A percentile compares a stretch with the other conserved stretches of the same genome.
Conservation (phyloP, 176 grass and related monocot species). For the Thalia dealbata region DNA sequence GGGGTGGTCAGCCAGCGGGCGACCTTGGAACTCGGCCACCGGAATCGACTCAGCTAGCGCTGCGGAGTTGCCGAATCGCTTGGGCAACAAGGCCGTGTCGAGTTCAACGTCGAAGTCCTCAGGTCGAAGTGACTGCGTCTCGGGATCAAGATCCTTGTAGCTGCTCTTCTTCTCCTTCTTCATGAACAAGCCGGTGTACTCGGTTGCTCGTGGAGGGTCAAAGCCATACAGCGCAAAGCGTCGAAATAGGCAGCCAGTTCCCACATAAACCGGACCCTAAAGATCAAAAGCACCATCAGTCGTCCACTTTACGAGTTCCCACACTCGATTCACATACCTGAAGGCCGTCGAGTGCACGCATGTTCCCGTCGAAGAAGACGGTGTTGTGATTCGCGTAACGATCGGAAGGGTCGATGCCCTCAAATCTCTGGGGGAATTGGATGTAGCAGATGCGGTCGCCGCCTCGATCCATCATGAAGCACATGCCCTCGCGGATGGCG, state of each 20-base stretch:
- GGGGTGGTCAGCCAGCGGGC: conserved; percentile 71
- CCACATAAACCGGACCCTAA: conserved; percentile 90
- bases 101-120: conserved; percentile 78
- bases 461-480: conserved; percentile 87
- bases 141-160: conserved; percentile 32
- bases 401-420: conserved; percentile 92
- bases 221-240: conserved; percentile 92
- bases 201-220: conserved; percentile 68
- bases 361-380: conserved; percentile 99
- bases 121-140: conserved; percentile 43
- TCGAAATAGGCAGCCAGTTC: conserved; percentile 81
- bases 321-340: no score
- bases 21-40: conserved; percentile 78
- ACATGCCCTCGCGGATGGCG: conserved; percentile 79
- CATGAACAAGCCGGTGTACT: conserved; percentile 56
- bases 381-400: conserved; percentile 98
- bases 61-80: conserved; percentile 81
- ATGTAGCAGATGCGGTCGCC: conserved; percentile 87
- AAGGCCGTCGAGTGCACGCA: conserved; percentile 89
- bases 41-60: conserved; percentile 70
- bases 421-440: conserved; percentile 84
- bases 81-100: conserved; percentile 43
- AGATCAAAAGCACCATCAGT: background rate
- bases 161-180: conserved; percentile 68
- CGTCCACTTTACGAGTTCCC: no score